phyloP scores from a whole-genome alignment of 129 eudicot genomes.

The Sambucus nigra region DNA sequence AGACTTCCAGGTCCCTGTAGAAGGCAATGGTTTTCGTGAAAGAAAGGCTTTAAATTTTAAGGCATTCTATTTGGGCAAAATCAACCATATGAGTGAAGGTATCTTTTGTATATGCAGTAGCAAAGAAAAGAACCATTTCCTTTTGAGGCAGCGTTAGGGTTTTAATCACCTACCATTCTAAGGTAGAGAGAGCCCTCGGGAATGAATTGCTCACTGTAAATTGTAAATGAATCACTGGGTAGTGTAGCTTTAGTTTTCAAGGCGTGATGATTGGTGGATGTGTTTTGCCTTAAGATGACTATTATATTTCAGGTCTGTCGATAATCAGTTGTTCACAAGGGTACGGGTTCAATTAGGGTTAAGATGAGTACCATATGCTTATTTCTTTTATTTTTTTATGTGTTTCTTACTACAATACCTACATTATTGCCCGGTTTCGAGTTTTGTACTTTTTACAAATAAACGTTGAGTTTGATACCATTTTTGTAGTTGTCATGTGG shows the following conservation, averaged over 20 bases:
- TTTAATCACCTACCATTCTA: slow-evolving; percentile 27
- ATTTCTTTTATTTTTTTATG: too few relatives aligned
- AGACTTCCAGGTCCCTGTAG: slow-evolving; percentile 30
- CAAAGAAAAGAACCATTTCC: slow-evolving; percentile 21
- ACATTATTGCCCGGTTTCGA: too few relatives aligned
- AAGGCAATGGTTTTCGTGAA: slow-evolving; percentile 40
- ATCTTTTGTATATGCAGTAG: slow-evolving; percentile 11
- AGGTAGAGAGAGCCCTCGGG: slow-evolving; percentile 20
- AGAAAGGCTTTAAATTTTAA: slow-evolving; percentile 22
- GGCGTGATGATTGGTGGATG: not conserved
- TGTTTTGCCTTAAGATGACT: not conserved
- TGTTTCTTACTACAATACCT: too few relatives aligned
- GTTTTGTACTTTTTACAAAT: too few relatives aligned
- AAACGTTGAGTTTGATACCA: too few relatives aligned
- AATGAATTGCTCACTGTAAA: slow-evolving; percentile 2
- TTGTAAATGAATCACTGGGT: not conserved
- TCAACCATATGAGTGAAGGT: slow-evolving; percentile 16
- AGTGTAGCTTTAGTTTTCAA: slow-evolving; percentile 1
- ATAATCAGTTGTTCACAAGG: not conserved
- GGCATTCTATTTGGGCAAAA: slow-evolving; percentile 15
- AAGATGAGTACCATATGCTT: too few relatives aligned
- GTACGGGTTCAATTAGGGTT: too few relatives aligned
- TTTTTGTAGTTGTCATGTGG: too few relatives aligned
- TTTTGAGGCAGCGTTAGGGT: slow-evolving; percentile 19
- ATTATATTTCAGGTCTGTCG: not conserved